phyloP scores from a whole-genome alignment of 495 filamentous ascomycete genomes.

The Chaetomium tenue region DNA sequence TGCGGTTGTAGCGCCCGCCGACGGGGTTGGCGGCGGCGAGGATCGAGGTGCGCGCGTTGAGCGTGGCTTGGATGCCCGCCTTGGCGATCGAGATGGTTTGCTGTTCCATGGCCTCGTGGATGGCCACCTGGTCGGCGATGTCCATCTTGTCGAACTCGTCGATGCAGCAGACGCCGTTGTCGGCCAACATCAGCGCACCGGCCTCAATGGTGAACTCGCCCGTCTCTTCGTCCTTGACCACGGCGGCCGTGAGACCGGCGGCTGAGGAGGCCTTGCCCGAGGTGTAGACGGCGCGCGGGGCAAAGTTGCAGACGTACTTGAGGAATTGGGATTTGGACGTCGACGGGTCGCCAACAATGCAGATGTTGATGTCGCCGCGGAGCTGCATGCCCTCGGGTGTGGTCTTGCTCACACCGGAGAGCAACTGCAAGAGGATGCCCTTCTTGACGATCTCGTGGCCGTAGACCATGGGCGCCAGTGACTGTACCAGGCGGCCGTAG shows the following conservation, averaged over 20 bases:
- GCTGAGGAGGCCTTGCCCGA: conserved; percentile 97
- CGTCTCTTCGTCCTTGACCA: conserved; percentile 97
- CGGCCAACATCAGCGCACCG: conserved; percentile 95
- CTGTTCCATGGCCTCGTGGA: conserved; percentile 99
- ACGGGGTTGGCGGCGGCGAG: conserved; percentile 96
- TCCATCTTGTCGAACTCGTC: conserved; percentile 99
- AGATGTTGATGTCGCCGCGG: conserved; percentile 97
- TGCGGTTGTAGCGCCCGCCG: conserved; percentile 93
- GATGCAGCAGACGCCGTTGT: conserved; percentile 96
- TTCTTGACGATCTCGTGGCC: conserved; percentile 98
- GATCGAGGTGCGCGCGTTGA: conserved; percentile 93
- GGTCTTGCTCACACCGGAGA: conserved; percentile 87
- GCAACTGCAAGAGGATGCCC: conserved; percentile 85
- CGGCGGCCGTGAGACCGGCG: conserved; percentile 94
- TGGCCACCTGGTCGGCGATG: conserved; percentile 93
- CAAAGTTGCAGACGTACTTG: conserved; percentile 94
- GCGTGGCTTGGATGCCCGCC: conserved; percentile 95
- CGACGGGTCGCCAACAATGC: conserved; percentile 96
- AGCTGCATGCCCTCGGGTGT: conserved; percentile 90
- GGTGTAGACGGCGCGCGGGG: conserved; percentile 95
- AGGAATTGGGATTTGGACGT: conserved; percentile 98
- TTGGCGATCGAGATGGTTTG: conserved; percentile 99
- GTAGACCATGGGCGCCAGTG: conserved; percentile 95
- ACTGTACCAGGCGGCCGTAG: conserved; percentile 88
- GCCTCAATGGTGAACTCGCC: conserved; percentile 99